These are phyloP conservation scores for Nyssa sinensis DNA, from an alignment of 148 eudicot species.

Conservation along the genomic window DNA sequence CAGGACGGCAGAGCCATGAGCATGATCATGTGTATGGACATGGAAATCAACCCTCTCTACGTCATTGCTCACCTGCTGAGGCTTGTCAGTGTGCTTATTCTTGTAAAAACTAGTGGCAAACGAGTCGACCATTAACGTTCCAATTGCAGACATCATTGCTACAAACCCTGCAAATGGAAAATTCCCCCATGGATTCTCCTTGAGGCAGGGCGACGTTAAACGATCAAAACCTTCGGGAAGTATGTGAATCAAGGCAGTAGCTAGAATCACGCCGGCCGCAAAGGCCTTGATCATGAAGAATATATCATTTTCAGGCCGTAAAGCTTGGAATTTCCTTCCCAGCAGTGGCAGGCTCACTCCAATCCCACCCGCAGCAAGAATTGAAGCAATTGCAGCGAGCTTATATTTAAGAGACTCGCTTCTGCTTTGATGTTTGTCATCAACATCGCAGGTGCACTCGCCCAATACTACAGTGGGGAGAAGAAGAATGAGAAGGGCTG, in stretches of 20 bases:
- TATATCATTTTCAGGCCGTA: constrained; percentile 45
- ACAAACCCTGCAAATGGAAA: constrained; percentile 75
- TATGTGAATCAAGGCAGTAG: constrained; percentile 81
- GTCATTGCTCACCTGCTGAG: neutral
- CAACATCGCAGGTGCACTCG: constrained; percentile 41
- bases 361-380: constrained; percentile 48
- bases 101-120: constrained; percentile 58
- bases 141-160: constrained; percentile 67
- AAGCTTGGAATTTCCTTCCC: constrained; percentile 31
- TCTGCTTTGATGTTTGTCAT: constrained; percentile 16
- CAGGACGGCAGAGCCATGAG: constrained; percentile 44
- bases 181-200: constrained; percentile 44
- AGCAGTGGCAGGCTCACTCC: constrained; percentile 64
- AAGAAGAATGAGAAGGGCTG: constrained; percentile 5
- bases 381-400: constrained; percentile 51
- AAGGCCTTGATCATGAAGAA: constrained; percentile 87
- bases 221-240: constrained; percentile 71
- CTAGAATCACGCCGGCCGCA: constrained; percentile 81
- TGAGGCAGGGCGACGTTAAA: constrained; percentile 63
- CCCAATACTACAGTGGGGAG: constrained; percentile 16
- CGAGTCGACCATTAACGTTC: constrained; percentile 70
- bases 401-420: constrained; percentile 43
- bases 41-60: constrained; percentile 35
- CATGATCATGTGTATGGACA: constrained; percentile 57
- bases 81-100: constrained; percentile 40